These are phyloP conservation scores for Sporothrix sp. DNA, from an alignment of 2,329 filamentous ascomycete genomes.

Conservation along the genomic window DNA sequence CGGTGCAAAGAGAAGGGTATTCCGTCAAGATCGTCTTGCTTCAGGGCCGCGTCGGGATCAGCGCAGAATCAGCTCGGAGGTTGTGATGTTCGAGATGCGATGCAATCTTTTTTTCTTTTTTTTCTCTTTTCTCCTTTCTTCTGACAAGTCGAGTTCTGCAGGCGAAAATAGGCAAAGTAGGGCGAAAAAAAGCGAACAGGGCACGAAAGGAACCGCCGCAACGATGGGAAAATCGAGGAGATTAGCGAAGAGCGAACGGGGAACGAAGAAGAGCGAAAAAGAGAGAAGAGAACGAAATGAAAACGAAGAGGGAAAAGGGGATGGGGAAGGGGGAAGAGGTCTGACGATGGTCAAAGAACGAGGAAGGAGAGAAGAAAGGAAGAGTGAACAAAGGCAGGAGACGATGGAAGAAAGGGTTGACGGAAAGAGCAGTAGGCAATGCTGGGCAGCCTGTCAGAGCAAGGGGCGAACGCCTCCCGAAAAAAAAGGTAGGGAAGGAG, in stretches of 20 bases:
- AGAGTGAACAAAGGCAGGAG: background rate
- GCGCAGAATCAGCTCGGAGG: background rate
- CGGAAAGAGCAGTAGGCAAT: slow-evolving; percentile 1
- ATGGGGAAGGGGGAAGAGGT: background rate
- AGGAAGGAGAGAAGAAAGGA: background rate
- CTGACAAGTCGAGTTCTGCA: too few relatives aligned
- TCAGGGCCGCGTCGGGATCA: background rate
- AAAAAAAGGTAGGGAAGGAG: background rate
- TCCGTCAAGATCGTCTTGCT: background rate
- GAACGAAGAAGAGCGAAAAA: too few relatives aligned
- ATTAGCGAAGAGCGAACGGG: too few relatives aligned
- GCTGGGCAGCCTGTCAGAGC: slow-evolving; percentile 1
- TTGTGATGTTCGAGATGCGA: background rate
- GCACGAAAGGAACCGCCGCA: too few relatives aligned
- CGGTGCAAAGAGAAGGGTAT: background rate
- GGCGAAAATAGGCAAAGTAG: too few relatives aligned
- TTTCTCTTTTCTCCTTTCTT: background rate
- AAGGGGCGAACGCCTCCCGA: background rate
- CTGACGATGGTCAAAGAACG: slow-evolving; percentile 4
- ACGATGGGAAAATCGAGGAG: too few relatives aligned
- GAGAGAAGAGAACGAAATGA: too few relatives aligned
- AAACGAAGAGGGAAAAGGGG: background rate
- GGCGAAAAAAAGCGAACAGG: too few relatives aligned
- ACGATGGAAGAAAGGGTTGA: background rate
- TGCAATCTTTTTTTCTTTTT: background rate